A percentile compares a stretch with the other conserved stretches of the same genome.
phyloP scores from a whole-genome alignment of 192 early-diverging fungal species.

The Haplosporangium gracile region DNA sequence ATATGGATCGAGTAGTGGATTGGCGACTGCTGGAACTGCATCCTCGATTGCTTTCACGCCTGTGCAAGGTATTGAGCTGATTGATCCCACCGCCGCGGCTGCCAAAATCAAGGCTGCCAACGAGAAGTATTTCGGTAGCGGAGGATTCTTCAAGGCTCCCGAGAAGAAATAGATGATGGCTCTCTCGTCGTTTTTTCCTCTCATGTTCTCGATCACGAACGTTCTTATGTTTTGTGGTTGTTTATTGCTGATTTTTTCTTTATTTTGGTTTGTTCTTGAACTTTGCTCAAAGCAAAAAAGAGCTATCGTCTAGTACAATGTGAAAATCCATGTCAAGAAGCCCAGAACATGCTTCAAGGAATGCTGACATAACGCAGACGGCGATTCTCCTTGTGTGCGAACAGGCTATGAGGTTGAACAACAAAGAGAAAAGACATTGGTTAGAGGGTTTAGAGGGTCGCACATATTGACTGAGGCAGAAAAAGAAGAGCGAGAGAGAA shows the following conservation, averaged over 20 bases:
- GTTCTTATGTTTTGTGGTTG: background rate
- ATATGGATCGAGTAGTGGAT: slow-evolving; percentile 58
- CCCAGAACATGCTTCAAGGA: slow-evolving; percentile 9
- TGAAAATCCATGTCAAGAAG: background rate
- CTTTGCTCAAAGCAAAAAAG: background rate
- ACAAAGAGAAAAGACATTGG: background rate
- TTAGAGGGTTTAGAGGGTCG: background rate
- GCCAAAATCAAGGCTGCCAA: slow-evolving; percentile 73
- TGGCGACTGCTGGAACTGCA: slow-evolving; percentile 81
- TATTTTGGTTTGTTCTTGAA: background rate
- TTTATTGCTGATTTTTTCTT: background rate
- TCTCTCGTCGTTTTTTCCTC: background rate
- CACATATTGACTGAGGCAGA: no score
- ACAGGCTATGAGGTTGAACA: slow-evolving; percentile 13
- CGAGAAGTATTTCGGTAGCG: slow-evolving; percentile 81
- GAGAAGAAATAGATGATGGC: slow-evolving; percentile 19
- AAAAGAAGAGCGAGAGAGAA: background rate
- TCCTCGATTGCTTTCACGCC: slow-evolving; percentile 95
- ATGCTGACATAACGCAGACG: slow-evolving; percentile 52
- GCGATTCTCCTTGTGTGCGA: slow-evolving; percentile 27
- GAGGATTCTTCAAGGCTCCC: slow-evolving; percentile 26
- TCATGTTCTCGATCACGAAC: background rate
- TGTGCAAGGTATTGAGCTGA: slow-evolving; percentile 93
- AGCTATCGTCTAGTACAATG: background rate
- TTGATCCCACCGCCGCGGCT: slow-evolving; percentile 81